Conservation (phyloP, 2,329 filamentous ascomycete species). For the Cladosporium colombiae region DNA sequence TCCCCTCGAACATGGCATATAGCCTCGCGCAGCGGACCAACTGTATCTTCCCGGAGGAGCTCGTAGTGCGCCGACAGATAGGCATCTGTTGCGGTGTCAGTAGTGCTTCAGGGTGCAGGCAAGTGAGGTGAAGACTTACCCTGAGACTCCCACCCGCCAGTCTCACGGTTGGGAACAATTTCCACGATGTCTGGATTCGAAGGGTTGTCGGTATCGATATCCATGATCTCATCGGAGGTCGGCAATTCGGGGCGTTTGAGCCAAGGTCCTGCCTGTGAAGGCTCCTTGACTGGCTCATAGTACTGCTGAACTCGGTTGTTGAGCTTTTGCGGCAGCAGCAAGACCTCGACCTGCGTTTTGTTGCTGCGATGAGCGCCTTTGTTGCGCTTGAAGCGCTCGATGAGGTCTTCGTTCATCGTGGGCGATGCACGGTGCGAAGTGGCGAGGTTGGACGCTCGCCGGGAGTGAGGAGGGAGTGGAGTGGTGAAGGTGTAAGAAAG, state of each 20-base stretch:
- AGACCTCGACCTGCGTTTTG: conserved; percentile 20
- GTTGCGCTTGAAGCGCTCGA: conserved; percentile 33
- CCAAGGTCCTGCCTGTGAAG: conserved; percentile 33
- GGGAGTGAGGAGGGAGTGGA: background rate
- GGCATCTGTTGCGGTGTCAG: conserved; percentile 40
- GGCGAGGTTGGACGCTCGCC: background rate
- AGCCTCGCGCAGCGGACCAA: conserved; percentile 68
- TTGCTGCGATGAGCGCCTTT: background rate
- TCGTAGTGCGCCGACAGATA: conserved; percentile 76
- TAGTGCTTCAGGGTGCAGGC: background rate
- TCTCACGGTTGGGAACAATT: conserved; percentile 51
- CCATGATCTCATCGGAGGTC: conserved; percentile 53
- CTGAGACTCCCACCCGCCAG: conserved; percentile 60
- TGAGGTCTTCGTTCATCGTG: conserved; percentile 31
- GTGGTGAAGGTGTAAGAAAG: background rate
- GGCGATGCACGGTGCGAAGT: background rate
- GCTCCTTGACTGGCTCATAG: conserved; percentile 24
- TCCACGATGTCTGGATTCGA: conserved; percentile 22
- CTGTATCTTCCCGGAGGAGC: conserved; percentile 72
- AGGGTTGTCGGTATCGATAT: conserved; percentile 18
- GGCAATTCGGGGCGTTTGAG: conserved; percentile 56
- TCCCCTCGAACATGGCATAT: conserved; percentile 57
- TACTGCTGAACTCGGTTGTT: conserved; percentile 33
- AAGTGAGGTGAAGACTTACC: conserved; percentile 16
- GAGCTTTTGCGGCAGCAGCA: conserved; percentile 29